phyloP scores from a whole-genome alignment of 176 grass and related monocot species.

The Sorghum bicolor region Sorghum_bicolor_NCBIv3 NC_012874.2:52530501-52531000 shows the following conservation, averaged over 20 bases:
- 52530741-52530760: slow-evolving; percentile 55
- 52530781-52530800: slow-evolving; percentile 23
- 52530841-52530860: neutral
- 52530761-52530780: slow-evolving; percentile 55
- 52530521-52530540: slow-evolving; percentile 88
- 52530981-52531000: slow-evolving; percentile 48
- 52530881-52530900: neutral
- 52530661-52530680: slow-evolving; percentile 68
- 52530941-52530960: slow-evolving; percentile 58
- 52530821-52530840: neutral
- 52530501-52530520: slow-evolving; percentile 61
- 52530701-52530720: slow-evolving; percentile 60
- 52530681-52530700: slow-evolving; percentile 50
- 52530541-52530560: slow-evolving; percentile 9
- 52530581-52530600: neutral
- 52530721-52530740: slow-evolving; percentile 71
- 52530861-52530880: neutral
- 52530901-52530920: neutral
- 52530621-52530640: neutral
- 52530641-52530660: neutral
- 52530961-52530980: slow-evolving; percentile 64
- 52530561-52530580: neutral
- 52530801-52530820: neutral
- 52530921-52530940: slow-evolving; percentile 54
- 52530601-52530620: neutral